Percentiles rank a stretch among this genome's conserved stretches.
Evolutionary conservation across 169 alveolate species (phyloP).

Genomic region (Eimeria falciformis): DNA sequence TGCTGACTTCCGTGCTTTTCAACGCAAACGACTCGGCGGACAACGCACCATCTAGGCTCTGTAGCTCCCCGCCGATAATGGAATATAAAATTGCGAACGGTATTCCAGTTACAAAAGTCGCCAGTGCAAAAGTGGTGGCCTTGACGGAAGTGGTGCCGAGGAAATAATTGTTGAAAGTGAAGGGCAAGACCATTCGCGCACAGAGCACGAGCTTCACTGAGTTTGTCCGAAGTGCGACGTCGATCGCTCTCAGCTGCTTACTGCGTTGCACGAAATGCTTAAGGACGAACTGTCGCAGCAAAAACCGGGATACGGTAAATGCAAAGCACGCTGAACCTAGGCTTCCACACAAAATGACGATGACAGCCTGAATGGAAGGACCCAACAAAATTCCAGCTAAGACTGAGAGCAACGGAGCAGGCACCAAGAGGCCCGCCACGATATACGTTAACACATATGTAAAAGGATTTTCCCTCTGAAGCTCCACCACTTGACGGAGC

Average conservation of each 20-base stretch:
- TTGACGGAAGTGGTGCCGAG: constrained; percentile 49
- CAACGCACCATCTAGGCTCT: constrained; percentile 66
- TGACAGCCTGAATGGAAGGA: constrained; percentile 33
- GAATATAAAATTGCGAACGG: constrained; percentile 64
- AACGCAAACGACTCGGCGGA: constrained; percentile 56
- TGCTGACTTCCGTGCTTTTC: constrained; percentile 41
- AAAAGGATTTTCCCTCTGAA: constrained; percentile 35
- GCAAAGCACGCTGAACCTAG: constrained; percentile 62
- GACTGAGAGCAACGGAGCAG: constrained; percentile 71
- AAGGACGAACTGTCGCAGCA: constrained; percentile 63
- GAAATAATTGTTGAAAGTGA: constrained; percentile 67
- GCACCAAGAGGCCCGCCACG: constrained; percentile 55
- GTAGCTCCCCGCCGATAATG: constrained; percentile 64
- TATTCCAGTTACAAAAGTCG: constrained; percentile 52
- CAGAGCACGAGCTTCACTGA: constrained; percentile 68
- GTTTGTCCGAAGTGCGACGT: constrained; percentile 31
- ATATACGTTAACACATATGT: constrained; percentile 55
- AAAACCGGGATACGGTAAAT: constrained; percentile 40
- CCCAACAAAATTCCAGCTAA: constrained; percentile 69
- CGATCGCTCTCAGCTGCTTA: constrained; percentile 53
- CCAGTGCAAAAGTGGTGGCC: constrained; percentile 41
- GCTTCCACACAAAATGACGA: constrained; percentile 66
- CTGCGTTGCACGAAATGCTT: constrained; percentile 60
- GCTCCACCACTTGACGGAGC: constrained; percentile 56
- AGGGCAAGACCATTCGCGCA: constrained; percentile 52